These are phyloP conservation scores for Globisporangium nagaii DNA, from an alignment of 352 stramenopile genomes.

Conservation along the genomic window DNA sequence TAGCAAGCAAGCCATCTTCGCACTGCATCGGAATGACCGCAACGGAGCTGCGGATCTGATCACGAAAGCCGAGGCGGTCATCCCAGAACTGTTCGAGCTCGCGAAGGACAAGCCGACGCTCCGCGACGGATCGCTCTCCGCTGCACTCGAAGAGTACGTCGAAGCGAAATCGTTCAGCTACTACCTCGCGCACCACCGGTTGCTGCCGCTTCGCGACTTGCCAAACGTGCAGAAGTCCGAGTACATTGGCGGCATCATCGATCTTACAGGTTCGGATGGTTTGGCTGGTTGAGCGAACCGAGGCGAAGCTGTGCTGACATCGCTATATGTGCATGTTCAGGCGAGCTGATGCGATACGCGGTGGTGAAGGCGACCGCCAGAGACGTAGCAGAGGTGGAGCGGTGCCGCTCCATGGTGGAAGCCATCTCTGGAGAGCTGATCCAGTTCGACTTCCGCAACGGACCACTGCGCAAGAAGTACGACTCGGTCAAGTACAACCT, in stretches of 20 bases:
- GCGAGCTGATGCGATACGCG: slow-evolving; percentile 86
- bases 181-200: slow-evolving; percentile 64
- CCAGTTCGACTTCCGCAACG: slow-evolving; percentile 95
- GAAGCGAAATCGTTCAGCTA: slow-evolving; percentile 90
- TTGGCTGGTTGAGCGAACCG: background rate
- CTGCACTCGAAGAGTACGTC: slow-evolving; percentile 91
- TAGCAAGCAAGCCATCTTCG: slow-evolving; percentile 94
- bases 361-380: slow-evolving; percentile 85
- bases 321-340: slow-evolving; percentile 35
- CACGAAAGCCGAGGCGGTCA: slow-evolving; percentile 52
- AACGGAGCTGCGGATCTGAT: slow-evolving; percentile 49
- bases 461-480: slow-evolving; percentile 89
- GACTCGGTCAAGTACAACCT: slow-evolving; percentile 95
- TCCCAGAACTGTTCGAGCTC: slow-evolving; percentile 73
- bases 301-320: slow-evolving; percentile 20
- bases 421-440: slow-evolving; percentile 88
- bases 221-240: slow-evolving; percentile 73
- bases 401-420: slow-evolving; percentile 80
- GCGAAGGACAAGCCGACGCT: slow-evolving; percentile 81
- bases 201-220: slow-evolving; percentile 54
- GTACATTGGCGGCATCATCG: slow-evolving; percentile 93
- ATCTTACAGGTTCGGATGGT: slow-evolving; percentile 85
- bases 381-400: slow-evolving; percentile 77
- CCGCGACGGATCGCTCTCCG: slow-evolving; percentile 70
- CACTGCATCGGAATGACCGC: slow-evolving; percentile 85